phyloP scores from a whole-genome alignment of 164 flowering plant genomes.

The Litsea cubeba region DNA sequence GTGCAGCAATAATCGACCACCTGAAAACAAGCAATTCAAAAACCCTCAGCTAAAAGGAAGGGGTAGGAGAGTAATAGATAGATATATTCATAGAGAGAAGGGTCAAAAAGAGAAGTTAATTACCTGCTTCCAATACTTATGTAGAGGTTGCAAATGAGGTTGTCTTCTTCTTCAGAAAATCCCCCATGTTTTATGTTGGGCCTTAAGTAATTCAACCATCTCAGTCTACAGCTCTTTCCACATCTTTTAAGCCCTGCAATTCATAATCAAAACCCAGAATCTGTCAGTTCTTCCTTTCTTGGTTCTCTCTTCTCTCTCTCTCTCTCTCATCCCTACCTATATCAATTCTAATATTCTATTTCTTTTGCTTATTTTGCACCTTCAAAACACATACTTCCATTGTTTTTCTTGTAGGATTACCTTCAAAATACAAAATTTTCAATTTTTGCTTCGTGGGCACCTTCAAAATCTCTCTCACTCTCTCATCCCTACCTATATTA shows the following conservation, averaged over 20 bases:
- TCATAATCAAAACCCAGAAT: neutral
- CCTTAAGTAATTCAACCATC: constrained; percentile 83
- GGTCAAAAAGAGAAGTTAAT: neutral
- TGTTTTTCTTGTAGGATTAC: neutral
- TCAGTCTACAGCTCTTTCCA: constrained; percentile 77
- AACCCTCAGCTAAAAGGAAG: neutral
- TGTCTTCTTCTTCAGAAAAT: constrained; percentile 76
- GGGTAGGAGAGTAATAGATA: neutral
- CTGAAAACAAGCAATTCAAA: constrained; percentile 22
- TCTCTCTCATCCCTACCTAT: neutral
- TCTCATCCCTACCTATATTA: too few relatives aligned
- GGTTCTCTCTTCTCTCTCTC: neutral
- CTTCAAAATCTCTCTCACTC: neutral
- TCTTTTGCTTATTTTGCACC: neutral
- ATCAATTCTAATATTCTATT: neutral
- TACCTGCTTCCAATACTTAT: constrained; percentile 63
- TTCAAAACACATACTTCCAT: neutral
- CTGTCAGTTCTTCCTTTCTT: neutral
- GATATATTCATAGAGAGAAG: neutral
- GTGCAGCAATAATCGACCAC: constrained; percentile 97
- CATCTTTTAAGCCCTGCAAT: constrained; percentile 42
- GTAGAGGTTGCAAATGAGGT: constrained; percentile 59
- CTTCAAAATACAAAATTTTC: neutral
- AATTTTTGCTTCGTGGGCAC: neutral
- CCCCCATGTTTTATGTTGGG: constrained; percentile 83